A percentile compares a stretch with the other conserved stretches of the same genome.
Evolutionary conservation across 805 yeast species (phyloP).

Genomic region (Spathaspora arborariae): DNA sequence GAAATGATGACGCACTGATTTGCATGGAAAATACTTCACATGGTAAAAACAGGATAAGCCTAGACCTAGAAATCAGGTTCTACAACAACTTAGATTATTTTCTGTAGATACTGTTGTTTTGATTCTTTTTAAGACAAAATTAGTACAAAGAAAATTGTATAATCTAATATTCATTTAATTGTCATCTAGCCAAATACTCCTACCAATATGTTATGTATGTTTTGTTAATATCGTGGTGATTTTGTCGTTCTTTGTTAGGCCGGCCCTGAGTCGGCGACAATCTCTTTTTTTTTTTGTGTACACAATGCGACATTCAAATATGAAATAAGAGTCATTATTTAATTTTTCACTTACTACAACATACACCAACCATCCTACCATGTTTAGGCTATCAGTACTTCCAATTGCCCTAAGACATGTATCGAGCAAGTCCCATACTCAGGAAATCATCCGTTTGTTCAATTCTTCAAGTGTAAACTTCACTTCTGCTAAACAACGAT

Average conservation of each 20-base stretch:
- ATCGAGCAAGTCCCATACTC: background rate
- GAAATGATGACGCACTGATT: background rate
- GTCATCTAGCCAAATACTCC: too few relatives aligned
- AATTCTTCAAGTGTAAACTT: conserved; percentile 1
- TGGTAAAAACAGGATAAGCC: too few relatives aligned
- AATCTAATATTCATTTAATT: too few relatives aligned
- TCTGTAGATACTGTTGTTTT: too few relatives aligned
- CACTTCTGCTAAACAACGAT: conserved; percentile 20
- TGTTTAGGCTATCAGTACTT: background rate
- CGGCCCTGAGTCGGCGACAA: background rate
- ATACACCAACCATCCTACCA: background rate
- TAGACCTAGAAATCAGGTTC: too few relatives aligned
- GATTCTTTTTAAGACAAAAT: too few relatives aligned
- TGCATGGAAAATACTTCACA: background rate
- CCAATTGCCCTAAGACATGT: background rate
- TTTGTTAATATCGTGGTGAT: too few relatives aligned
- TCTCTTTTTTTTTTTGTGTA: background rate
- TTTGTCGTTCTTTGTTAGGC: too few relatives aligned
- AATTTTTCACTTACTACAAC: background rate
- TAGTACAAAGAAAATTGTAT: too few relatives aligned
- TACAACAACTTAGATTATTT: too few relatives aligned
- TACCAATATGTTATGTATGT: too few relatives aligned
- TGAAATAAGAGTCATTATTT: background rate
- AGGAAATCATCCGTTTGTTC: background rate
- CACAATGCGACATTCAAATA: background rate